phyloP scores from a whole-genome alignment of 73 alveolate genomes.

The Tetrahymena thermophila region DNA sequence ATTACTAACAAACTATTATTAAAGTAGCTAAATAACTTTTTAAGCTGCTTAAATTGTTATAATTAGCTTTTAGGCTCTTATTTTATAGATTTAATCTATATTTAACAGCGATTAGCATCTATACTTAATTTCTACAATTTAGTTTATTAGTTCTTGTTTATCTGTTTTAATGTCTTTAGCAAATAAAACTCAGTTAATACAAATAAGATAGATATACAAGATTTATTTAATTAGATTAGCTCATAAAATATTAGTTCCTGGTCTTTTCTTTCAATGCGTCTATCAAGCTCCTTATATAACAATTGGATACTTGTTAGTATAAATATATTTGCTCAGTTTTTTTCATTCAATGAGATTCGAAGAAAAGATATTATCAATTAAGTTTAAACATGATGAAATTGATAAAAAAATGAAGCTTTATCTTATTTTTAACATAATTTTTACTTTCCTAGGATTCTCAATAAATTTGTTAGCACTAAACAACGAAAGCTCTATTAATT shows the following conservation, averaged over 20 bases:
- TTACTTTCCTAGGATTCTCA: not conserved
- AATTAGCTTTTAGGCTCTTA: not conserved
- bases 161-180: not conserved
- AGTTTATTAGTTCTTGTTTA: not conserved
- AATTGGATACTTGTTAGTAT: too few species aligned
- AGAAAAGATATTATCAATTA: not conserved
- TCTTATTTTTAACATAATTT: too few species aligned
- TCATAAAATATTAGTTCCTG: not conserved
- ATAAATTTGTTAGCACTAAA: too few species aligned
- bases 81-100: not conserved
- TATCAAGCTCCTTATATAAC: not conserved
- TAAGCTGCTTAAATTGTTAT: too few species aligned
- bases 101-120: too few species aligned
- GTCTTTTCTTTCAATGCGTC: not conserved
- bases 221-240: not conserved
- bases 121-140: not conserved
- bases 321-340: too few species aligned
- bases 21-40: too few species aligned
- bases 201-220: not conserved
- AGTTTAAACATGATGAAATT: not conserved
- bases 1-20: too few species aligned
- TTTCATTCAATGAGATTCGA: not conserved
- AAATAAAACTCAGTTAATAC: too few species aligned
- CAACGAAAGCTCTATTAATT: too few species aligned
- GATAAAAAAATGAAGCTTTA: not conserved